Conservation (phyloP, 2,329 filamentous ascomycete genomes). For the Mariannaea sp. region DNA sequence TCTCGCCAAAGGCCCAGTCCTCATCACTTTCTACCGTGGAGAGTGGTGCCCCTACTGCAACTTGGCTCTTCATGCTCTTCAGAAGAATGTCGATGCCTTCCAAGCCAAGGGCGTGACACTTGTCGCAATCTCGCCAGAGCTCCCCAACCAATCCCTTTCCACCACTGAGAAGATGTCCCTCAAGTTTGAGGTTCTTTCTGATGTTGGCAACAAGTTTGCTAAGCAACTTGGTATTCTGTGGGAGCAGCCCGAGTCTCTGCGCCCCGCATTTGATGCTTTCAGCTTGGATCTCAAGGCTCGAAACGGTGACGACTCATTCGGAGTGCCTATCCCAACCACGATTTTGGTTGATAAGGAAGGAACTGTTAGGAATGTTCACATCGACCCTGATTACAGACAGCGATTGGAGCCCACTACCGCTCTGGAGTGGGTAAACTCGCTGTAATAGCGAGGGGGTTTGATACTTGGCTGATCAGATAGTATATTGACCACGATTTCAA, state of each 20-base stretch:
- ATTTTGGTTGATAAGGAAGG: slow-evolving; percentile 45
- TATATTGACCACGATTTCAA: too few species aligned
- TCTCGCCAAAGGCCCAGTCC: too few species aligned
- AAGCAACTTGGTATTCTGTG: slow-evolving; percentile 45
- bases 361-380: slow-evolving; percentile 42
- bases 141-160: slow-evolving; percentile 45
- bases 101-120: slow-evolving; percentile 45
- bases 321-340: slow-evolving; percentile 47
- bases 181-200: slow-evolving; percentile 48
- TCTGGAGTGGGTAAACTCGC: slow-evolving; percentile 38
- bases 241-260: slow-evolving; percentile 37
- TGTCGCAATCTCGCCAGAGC: slow-evolving; percentile 49
- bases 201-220: slow-evolving; percentile 44
- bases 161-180: slow-evolving; percentile 47
- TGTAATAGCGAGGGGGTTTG: too few species aligned
- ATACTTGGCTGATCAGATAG: too few species aligned
- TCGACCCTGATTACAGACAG: slow-evolving; percentile 46
- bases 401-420: slow-evolving; percentile 44
- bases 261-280: slow-evolving; percentile 34
- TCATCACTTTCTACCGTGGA: slow-evolving; percentile 52
- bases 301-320: slow-evolving; percentile 46
- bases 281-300: slow-evolving; percentile 40
- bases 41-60: slow-evolving; percentile 55
- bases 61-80: slow-evolving; percentile 43
- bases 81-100: slow-evolving; percentile 44